Evolutionary conservation across 2,329 filamentous ascomycete genomes (phyloP).

Genomic region (Phyllosticta citrichinensis): DNA sequence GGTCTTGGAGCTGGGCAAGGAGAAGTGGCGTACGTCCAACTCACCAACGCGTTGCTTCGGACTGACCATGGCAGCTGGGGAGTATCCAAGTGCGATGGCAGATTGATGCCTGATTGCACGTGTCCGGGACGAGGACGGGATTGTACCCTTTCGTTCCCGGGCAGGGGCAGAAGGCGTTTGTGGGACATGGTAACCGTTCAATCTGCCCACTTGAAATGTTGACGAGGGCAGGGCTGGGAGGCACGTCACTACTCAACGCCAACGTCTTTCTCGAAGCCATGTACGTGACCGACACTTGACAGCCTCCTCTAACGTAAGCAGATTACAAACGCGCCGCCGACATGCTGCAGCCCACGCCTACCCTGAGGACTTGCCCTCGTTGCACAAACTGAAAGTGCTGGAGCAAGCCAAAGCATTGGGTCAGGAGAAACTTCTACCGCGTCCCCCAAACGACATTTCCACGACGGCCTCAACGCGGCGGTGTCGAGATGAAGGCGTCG

Average conservation of each 20-base stretch:
- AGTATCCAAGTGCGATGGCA: slow-evolving; percentile 44
- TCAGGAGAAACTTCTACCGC: slow-evolving; percentile 43
- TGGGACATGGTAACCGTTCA: slow-evolving; percentile 41
- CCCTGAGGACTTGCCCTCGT: slow-evolving; percentile 46
- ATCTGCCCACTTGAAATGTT: background rate
- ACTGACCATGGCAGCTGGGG: slow-evolving; percentile 34
- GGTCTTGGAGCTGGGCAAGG: slow-evolving; percentile 53
- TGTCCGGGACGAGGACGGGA: slow-evolving; percentile 49
- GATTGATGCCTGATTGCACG: slow-evolving; percentile 46
- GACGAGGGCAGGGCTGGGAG: slow-evolving; percentile 44
- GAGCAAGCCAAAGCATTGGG: slow-evolving; percentile 47
- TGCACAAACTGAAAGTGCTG: slow-evolving; percentile 50
- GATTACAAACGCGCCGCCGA: slow-evolving; percentile 48
- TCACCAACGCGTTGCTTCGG: background rate
- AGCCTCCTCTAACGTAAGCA: slow-evolving; percentile 16
- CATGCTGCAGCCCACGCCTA: slow-evolving; percentile 51
- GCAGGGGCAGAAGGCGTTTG: slow-evolving; percentile 52
- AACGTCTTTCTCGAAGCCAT: slow-evolving; percentile 55
- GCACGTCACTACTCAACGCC: slow-evolving; percentile 56
- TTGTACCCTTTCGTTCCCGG: slow-evolving; percentile 56
- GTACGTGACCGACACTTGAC: slow-evolving; percentile 29
- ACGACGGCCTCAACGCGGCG: slow-evolving; percentile 51
- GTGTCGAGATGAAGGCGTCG: slow-evolving; percentile 53
- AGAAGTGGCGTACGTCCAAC: slow-evolving; percentile 44
- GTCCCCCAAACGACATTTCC: slow-evolving; percentile 56